Evolutionary conservation across 2,329 filamentous ascomycete species (phyloP).

Genomic region (Aspergillus puulaauensis): DNA sequence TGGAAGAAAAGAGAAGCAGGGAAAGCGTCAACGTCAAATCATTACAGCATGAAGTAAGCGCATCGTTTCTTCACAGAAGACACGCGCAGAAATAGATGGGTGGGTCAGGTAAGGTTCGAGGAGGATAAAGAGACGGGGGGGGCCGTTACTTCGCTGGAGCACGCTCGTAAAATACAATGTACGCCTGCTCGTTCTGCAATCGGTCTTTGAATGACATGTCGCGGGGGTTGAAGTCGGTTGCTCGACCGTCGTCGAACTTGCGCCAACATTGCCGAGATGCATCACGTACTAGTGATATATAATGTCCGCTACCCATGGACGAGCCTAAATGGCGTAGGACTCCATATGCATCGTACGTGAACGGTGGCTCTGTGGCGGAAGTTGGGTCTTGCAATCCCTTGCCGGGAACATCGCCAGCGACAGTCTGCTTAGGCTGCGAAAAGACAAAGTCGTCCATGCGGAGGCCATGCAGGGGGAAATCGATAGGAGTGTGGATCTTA

Average conservation of each 20-base stretch:
- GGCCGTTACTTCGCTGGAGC: slow-evolving; percentile 40
- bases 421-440: slow-evolving; percentile 39
- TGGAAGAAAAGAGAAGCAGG: neutral
- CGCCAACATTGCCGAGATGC: slow-evolving; percentile 59
- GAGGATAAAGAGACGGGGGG: slow-evolving; percentile 3
- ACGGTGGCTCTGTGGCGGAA: slow-evolving; percentile 55
- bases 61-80: slow-evolving; percentile 8
- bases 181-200: slow-evolving; percentile 63
- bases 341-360: slow-evolving; percentile 81
- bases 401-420: slow-evolving; percentile 25
- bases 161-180: slow-evolving; percentile 64
- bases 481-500: slow-evolving; percentile 71
- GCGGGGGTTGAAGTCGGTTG: slow-evolving; percentile 58
- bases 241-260: slow-evolving; percentile 59
- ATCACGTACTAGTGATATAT: slow-evolving; percentile 69
- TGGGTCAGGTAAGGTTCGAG: neutral
- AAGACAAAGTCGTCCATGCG: slow-evolving; percentile 62
- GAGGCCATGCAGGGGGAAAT: slow-evolving; percentile 73
- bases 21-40: slow-evolving; percentile 3
- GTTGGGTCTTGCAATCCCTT: slow-evolving; percentile 59
- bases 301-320: slow-evolving; percentile 72
- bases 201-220: slow-evolving; percentile 49
- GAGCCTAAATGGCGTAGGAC: slow-evolving; percentile 75
- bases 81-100: neutral
- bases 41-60: slow-evolving; percentile 9